Evolutionary conservation across 306 rosid genomes (phyloP).

Genomic region (Albizia julibrissin): DNA sequence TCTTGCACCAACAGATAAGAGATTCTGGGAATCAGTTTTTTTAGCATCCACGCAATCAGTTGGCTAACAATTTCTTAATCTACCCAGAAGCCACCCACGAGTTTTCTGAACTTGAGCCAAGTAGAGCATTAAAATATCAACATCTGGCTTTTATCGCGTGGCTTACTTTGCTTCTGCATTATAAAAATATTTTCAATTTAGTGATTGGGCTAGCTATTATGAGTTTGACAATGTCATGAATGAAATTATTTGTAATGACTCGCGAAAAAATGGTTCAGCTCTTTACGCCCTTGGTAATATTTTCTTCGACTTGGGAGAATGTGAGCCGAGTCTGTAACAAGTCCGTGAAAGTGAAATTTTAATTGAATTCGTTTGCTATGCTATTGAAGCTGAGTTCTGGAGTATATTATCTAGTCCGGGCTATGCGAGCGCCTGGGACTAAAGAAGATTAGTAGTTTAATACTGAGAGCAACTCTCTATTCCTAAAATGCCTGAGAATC

Average conservation of each 20-base stretch:
- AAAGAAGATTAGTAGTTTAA: not conserved
- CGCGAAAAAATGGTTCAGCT: not conserved
- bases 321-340: not conserved
- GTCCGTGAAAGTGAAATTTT: not conserved
- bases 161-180: not conserved
- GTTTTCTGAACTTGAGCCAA: not conserved
- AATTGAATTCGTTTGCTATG: not conserved
- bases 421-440: not conserved
- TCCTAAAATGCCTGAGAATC: not conserved
- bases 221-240: not conserved
- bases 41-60: not conserved
- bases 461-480: not conserved
- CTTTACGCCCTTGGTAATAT: not conserved
- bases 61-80: not conserved
- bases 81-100: not conserved
- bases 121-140: not conserved
- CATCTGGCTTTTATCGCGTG: not conserved
- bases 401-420: not conserved
- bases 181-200: not conserved
- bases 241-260: not conserved
- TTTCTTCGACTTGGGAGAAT: not conserved
- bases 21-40: not conserved
- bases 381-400: not conserved
- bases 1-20: not conserved
- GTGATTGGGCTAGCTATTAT: not conserved